These are phyloP conservation scores for Melanogaster broomeanus DNA, from an alignment of 768 basidiomycete genomes.

Conservation along the genomic window DNA sequence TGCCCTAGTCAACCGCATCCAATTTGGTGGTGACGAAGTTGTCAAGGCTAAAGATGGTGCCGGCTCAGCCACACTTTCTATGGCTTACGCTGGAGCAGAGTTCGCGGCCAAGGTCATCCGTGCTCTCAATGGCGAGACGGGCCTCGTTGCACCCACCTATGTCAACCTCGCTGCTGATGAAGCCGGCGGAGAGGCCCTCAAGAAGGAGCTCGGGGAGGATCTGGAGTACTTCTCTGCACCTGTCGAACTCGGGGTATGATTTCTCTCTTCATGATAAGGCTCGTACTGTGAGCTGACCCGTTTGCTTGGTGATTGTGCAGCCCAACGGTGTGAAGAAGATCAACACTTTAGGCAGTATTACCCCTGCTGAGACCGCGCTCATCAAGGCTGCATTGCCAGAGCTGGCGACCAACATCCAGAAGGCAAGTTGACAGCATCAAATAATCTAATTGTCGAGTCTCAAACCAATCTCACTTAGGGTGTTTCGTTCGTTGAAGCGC, in stretches of 20 bases:
- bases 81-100: conserved; percentile 94
- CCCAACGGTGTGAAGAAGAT: conserved; percentile 82
- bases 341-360: conserved; percentile 73
- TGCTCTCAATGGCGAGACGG: conserved; percentile 86
- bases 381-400: conserved; percentile 83
- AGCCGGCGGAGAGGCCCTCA: conserved; percentile 70
- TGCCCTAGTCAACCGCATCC: conserved; percentile 79
- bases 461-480: conserved; percentile 16
- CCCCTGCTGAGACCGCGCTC: conserved; percentile 71
- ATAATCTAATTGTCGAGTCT: background rate
- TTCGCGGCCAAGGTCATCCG: conserved; percentile 83
- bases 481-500: conserved; percentile 22
- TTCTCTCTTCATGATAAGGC: background rate
- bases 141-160: conserved; percentile 81
- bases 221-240: conserved; percentile 88
- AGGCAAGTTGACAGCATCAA: conserved; percentile 40
- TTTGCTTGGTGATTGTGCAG: conserved; percentile 40
- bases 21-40: conserved; percentile 97
- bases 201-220: conserved; percentile 72
- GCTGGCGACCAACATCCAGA: conserved; percentile 69
- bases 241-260: conserved; percentile 81
- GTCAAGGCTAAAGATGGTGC: conserved; percentile 94
- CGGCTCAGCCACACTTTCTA: conserved; percentile 95
- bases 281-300: conserved; percentile 1
- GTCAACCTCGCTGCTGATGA: conserved; percentile 77